Evolutionary conservation across 2,329 filamentous ascomycete species (phyloP), one percentile per base, ranked within the genome.

Genomic region (Tolypocladium cylindrosporum): DNA sequence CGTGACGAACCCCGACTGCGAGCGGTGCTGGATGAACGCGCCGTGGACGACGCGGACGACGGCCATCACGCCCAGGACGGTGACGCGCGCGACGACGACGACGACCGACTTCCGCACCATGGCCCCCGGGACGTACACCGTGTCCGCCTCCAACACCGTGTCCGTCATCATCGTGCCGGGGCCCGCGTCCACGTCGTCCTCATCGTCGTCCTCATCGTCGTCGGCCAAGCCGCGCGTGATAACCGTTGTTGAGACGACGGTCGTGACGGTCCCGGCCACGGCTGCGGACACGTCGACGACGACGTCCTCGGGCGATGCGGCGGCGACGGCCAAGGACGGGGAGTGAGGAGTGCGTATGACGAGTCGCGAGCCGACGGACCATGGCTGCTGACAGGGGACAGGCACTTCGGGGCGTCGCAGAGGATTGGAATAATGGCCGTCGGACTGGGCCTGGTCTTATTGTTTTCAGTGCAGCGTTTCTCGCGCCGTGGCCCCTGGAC

Each of bases 1-100:
- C 58, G 57, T 72, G 13, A 70, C 69, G 19, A 69, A 73, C 9
- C 64, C 66, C 7, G 60, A 62, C 10, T 74, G 71, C 41, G 67
- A 68, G 52, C 61, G 21, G 57, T 68, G 51, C 66, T 64, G 41
- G 60, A 10, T 61, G 34, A 31, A 19, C 8, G 6, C 37, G 5
- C 27, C 41, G 10, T 19, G 24, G 45, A 48, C 45, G 31, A 27
- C 45, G 2, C n/a, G 3, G 36, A 31, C 34, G 3, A 52, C 16
- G 10, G 37, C 50, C 13, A 50, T 48, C 1, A 54, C 34, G 40
- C 39, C n/a, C 8, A 40, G 52, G 16, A 31, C 41, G 14, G 10
- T 6, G 27, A 31, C 27, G 27, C 27, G 27, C 27, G 27, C 27
- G 6, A 31, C 27, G 40, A 54, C 24, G 50, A 31, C 27, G 40